Base-by-base conservation (phyloP, 768 basidiomycete species). In the Lentinula edodes region DNA sequence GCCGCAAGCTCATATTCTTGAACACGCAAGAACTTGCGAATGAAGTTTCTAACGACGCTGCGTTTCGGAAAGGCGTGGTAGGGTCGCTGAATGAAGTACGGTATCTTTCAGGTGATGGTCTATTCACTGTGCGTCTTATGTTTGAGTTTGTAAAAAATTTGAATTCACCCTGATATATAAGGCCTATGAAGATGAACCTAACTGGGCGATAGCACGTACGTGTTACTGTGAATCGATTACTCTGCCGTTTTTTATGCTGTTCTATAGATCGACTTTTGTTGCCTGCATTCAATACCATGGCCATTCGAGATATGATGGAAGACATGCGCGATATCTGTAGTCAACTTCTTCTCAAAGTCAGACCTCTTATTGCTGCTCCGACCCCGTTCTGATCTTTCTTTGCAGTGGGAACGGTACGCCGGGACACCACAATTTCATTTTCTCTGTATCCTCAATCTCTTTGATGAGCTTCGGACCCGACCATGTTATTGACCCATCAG, bases 151-250 rank as follows among this genome's bases (percentile, higher is more conserved):
- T 5, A 36, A 36, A 20, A 13, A 60, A 59, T 36, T 5, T 60
- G 5, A 62, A 48, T 50, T 52, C 38, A 18, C 36, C 43, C 32
- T 43, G 15, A 56, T 32, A 57, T 42, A 36, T 12, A 51, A 76
- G 70, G 79, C 80, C 0, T 69, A 75, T 45, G 65, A 70, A 15
- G 72, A 73, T 13, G 81, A 83, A 62, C 72, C 74, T 16, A 80
- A 78, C 66, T 83, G 80, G 80, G 76, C 69, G 16, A 69, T 79
- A 52, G 78, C 78, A 13, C 79, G 78, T 79, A 48, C 18, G 67
- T 46, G 77, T 62, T 16, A 42, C 6, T 6, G 16, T 43, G n/a
- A 6, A 32, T 34, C 34, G 5, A 41, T 58, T 28, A 20, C 55
- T 23, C 18, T 38, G 3, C 34, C 52, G 10, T 20, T 42, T 36